These are phyloP conservation scores for Trichoderma atroviride DNA, from an alignment of 2,329 filamentous ascomycete genomes.

Conservation along the genomic window DNA sequence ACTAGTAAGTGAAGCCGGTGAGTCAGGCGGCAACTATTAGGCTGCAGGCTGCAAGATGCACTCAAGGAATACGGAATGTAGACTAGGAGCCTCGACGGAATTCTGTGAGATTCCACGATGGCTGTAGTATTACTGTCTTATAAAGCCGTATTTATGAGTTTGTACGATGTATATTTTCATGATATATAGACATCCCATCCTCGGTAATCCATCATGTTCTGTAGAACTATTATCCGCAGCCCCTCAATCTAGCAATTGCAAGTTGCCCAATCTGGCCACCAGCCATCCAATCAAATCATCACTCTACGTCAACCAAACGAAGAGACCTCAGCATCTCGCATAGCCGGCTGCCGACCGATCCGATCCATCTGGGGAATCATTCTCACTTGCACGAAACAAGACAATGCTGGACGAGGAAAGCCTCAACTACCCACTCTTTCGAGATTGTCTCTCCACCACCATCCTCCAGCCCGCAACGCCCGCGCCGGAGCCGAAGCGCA, in stretches of 20 bases:
- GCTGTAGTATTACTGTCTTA: background rate
- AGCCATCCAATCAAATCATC: constrained; percentile 22
- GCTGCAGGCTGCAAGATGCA: background rate
- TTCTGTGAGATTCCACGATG: constrained; percentile 14
- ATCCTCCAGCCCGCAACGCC: constrained; percentile 64
- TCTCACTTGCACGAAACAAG: background rate
- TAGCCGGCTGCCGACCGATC: constrained; percentile 1
- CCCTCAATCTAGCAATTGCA: constrained; percentile 7
- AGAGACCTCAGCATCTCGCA: background rate
- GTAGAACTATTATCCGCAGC: constrained; percentile 18
- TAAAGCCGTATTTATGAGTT: background rate
- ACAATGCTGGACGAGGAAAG: constrained; percentile 28
- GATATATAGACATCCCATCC: background rate
- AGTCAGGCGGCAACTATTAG: constrained; percentile 22
- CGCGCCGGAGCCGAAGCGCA: constrained; percentile 50
- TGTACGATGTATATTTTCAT: background rate
- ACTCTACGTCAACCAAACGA: background rate
- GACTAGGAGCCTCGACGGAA: background rate
- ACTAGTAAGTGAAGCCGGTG: constrained; percentile 22
- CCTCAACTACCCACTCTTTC: constrained; percentile 60
- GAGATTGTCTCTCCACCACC: constrained; percentile 71
- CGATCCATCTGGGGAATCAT: background rate
- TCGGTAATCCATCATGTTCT: background rate
- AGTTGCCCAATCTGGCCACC: background rate
- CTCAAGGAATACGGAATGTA: background rate